These are phyloP conservation scores for Pseudogymnoascus verrucosus DNA, from an alignment of 2,329 filamentous ascomycete genomes.

Conservation along the genomic window DNA sequence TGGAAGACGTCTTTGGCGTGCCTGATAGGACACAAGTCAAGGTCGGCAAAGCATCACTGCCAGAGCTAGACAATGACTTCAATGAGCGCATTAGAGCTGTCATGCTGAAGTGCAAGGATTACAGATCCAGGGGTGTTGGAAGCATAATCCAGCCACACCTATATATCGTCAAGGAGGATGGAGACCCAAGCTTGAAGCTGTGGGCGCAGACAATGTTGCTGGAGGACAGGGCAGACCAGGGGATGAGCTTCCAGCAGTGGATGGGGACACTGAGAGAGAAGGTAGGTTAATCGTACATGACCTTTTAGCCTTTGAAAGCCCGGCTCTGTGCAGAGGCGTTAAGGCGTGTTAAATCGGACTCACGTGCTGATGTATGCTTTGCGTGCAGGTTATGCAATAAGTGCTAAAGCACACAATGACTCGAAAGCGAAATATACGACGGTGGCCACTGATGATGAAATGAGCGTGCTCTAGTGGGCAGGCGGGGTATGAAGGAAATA, in stretches of 20 bases:
- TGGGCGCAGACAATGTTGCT: conserved; percentile 96
- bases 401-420: conserved; percentile 4
- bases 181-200: conserved; percentile 86
- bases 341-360: conserved; percentile 1
- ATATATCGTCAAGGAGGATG: conserved; percentile 90
- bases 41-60: conserved; percentile 82
- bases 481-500: neutral
- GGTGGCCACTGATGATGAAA: conserved; percentile 5
- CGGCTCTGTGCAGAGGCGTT: neutral
- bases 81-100: conserved; percentile 89
- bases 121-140: conserved; percentile 77
- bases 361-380: conserved; percentile 8
- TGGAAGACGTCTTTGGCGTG: conserved; percentile 84
- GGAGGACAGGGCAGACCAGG: conserved; percentile 90
- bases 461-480: neutral
- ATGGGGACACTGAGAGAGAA: conserved; percentile 89
- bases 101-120: conserved; percentile 84
- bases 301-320: neutral
- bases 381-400: conserved; percentile 7
- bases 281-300: conserved; percentile 46
- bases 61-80: conserved; percentile 90
- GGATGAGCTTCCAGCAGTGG: conserved; percentile 88
- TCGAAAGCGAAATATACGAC: neutral
- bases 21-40: conserved; percentile 76
- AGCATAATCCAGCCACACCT: conserved; percentile 89